Evolutionary conservation across 495 filamentous ascomycete genomes (phyloP), one percentile per base, ranked within the genome.

Genomic region (Achaetomiella virescens): DNA sequence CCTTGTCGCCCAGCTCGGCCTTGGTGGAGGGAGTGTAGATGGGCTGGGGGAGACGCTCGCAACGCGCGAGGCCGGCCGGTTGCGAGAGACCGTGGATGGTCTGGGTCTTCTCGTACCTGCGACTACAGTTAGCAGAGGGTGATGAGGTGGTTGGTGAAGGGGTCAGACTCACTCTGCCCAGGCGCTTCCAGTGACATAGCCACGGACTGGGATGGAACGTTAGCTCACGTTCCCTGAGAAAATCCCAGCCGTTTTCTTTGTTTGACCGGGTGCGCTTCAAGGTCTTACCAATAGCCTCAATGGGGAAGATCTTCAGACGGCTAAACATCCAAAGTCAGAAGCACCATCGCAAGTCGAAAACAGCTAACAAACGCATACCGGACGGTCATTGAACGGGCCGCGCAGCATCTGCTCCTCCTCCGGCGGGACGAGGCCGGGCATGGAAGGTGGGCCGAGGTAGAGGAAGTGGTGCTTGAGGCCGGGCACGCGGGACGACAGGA

Each of bases 11-110:
- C 52, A 77, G 74, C 64, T 89, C 86, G 0, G 93, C 93, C 76
- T 98, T 97, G 2, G 91, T 97, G 61, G 80, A 86, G 8, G 90
- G 90, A 8, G 93, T 97, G 68, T 90, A 97, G 54, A 96, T 80
- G 20, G 91, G 83, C 18, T 60, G 55, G 22, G 83, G 84, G 62
- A 98, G 83, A 15, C 77, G 76, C 65, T 88, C 74, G 62, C 87
- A 89, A 70, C 91, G 87, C 61, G 77, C 65, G 55, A 96, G 69
- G 0, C 88, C 89, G 10, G 76, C 72, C 6, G 83, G 75, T 41
- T 93, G 73, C 20, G 76, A 70, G 42, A 90, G 85, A 6, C 88
- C 88, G 66, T 96, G 87, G 21, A 97, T 86, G 1, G 92, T 96
- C 40, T 87, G 88, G 29, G 73, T 73, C 49, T 79, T 78, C 63